Conservation (phyloP, 257 asterid species). For the Solanum pinnatisectum region DNA sequence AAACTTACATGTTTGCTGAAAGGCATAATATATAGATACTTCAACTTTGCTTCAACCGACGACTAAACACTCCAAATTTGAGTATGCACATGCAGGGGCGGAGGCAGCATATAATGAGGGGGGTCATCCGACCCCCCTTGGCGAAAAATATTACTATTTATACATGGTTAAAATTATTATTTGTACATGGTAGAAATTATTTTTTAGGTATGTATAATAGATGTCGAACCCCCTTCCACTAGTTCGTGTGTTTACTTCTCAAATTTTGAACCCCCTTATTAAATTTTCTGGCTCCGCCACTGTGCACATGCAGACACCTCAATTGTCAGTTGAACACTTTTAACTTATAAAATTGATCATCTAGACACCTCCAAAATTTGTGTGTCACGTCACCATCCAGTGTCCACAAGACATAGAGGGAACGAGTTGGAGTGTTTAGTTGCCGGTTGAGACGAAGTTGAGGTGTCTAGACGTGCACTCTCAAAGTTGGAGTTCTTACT, state of each 20-base stretch:
- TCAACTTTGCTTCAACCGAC: not conserved
- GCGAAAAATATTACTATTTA: too few species aligned
- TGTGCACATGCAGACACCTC: not conserved
- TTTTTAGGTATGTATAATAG: too few species aligned
- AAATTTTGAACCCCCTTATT: too few species aligned
- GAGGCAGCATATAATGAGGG: too few species aligned
- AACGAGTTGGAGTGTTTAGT: not conserved
- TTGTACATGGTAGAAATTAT: too few species aligned
- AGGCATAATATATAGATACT: not conserved
- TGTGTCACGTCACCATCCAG: not conserved
- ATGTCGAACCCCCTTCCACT: too few species aligned
- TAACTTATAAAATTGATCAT: not conserved
- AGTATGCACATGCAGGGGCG: not conserved
- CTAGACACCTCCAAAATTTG: not conserved
- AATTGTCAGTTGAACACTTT: not conserved
- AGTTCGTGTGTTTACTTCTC: too few species aligned
- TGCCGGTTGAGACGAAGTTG: not conserved
- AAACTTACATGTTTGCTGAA: not conserved
- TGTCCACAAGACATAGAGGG: not conserved
- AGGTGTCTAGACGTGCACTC: not conserved
- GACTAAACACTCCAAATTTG: not conserved
- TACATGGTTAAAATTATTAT: too few species aligned
- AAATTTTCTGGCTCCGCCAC: too few species aligned
- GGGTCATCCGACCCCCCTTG: too few species aligned
- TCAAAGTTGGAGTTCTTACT: not conserved